phyloP scores from a whole-genome alignment of 2,329 filamentous ascomycete species.

The Rutstroemia sp. region DNA sequence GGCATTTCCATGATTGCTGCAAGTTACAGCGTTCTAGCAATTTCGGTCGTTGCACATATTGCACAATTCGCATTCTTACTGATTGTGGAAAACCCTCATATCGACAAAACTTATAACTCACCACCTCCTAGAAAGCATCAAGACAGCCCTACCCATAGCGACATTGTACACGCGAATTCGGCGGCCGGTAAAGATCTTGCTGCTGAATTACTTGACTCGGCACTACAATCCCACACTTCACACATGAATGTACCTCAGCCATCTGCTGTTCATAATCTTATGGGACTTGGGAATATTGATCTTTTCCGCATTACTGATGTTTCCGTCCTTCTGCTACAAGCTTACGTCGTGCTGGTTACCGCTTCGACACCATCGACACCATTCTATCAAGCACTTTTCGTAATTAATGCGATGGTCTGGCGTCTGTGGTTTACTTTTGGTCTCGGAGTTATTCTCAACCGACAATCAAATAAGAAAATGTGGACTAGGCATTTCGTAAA shows the following conservation, averaged over 20 bases:
- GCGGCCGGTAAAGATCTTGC: constrained; percentile 31
- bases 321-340: constrained; percentile 66
- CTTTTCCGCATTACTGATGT: constrained; percentile 81
- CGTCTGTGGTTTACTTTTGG: constrained; percentile 88
- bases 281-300: constrained; percentile 80
- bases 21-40: constrained; percentile 95
- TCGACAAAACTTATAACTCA: constrained; percentile 94
- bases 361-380: constrained; percentile 70
- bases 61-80: constrained; percentile 91
- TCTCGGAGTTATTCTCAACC: constrained; percentile 74
- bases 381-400: constrained; percentile 69
- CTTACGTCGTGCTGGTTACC: constrained; percentile 69
- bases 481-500: constrained; percentile 99
- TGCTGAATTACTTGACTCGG: constrained; percentile 15
- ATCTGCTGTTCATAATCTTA: constrained; percentile 69
- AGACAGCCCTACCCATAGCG: constrained; percentile 23
- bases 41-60: constrained; percentile 89
- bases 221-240: constrained; percentile 9
- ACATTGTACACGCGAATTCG: constrained; percentile 31
- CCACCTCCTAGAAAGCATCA: constrained; percentile 61
- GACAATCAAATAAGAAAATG: constrained; percentile 82
- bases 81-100: constrained; percentile 92
- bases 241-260: constrained; percentile 43
- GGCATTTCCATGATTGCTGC: constrained; percentile 97
- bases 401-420: constrained; percentile 73